Evolutionary conservation across 2,329 filamentous ascomycete genomes (phyloP).

Genomic region (Colletotrichum viniferum): DNA sequence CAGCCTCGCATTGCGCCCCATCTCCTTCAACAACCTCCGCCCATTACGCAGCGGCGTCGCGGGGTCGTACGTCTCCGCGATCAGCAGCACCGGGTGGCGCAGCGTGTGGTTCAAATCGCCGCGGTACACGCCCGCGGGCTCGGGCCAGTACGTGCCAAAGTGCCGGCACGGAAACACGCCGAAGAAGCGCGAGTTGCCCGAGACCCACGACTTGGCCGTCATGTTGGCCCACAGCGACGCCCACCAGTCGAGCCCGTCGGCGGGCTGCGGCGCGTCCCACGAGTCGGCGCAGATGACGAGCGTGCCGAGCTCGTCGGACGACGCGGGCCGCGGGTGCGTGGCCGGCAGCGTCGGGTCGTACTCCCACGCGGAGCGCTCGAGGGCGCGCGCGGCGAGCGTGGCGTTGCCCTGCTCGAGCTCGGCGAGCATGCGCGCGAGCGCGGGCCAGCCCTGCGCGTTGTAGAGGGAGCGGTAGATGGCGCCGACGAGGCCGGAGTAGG

Average conservation of each 20-base stretch:
- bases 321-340: slow-evolving; percentile 29
- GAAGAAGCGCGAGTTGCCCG: slow-evolving; percentile 52
- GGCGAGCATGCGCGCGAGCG: slow-evolving; percentile 42
- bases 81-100: slow-evolving; percentile 47
- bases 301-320: slow-evolving; percentile 41
- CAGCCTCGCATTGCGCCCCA: slow-evolving; percentile 52
- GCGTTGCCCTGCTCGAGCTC: slow-evolving; percentile 51
- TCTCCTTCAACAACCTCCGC: slow-evolving; percentile 44
- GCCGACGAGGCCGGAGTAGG: slow-evolving; percentile 46
- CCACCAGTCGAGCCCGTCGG: slow-evolving; percentile 48
- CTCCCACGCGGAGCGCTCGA: slow-evolving; percentile 43
- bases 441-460: slow-evolving; percentile 46
- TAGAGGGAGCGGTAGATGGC: slow-evolving; percentile 48
- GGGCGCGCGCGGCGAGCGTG: slow-evolving; percentile 41
- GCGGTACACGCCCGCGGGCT: slow-evolving; percentile 50
- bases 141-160: slow-evolving; percentile 48
- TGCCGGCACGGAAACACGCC: slow-evolving; percentile 50
- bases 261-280: slow-evolving; percentile 45
- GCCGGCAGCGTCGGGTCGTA: slow-evolving; percentile 43
- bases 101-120: slow-evolving; percentile 49
- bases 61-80: slow-evolving; percentile 55
- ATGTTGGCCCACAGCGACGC: slow-evolving; percentile 50
- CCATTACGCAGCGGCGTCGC: slow-evolving; percentile 55
- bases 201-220: slow-evolving; percentile 48
- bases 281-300: slow-evolving; percentile 52